Evolutionary conservation across 2,329 filamentous ascomycete species (phyloP).

Genomic region (Diaporthe capsici): DNA sequence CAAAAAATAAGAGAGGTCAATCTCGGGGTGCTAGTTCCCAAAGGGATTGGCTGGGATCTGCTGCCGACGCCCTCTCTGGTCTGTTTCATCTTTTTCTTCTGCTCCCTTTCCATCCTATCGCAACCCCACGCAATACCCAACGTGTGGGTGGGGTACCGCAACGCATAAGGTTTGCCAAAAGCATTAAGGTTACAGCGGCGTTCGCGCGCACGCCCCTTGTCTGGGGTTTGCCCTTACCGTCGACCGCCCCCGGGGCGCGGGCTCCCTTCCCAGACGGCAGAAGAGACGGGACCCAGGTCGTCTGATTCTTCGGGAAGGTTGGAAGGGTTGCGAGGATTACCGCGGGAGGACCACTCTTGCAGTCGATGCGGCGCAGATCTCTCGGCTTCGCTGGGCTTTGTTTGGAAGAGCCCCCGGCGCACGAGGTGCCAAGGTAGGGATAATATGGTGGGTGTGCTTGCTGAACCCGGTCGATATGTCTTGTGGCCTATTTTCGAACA

Average conservation of each 20-base stretch:
- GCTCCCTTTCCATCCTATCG: conserved; percentile 29
- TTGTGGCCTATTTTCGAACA: conserved; percentile 19
- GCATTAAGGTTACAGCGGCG: conserved; percentile 26
- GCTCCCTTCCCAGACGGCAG: conserved; percentile 25
- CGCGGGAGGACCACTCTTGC: conserved; percentile 20
- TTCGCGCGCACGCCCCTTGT: conserved; percentile 23
- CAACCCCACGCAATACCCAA: conserved; percentile 21
- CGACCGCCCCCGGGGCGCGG: conserved; percentile 4
- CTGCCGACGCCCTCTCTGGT: conserved; percentile 19
- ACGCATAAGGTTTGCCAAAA: conserved; percentile 20
- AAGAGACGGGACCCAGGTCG: conserved; percentile 1
- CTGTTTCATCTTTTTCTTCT: conserved; percentile 32
- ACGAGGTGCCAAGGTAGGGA: conserved; percentile 15
- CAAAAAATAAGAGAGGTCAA: conserved; percentile 1
- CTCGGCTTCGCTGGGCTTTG: conserved; percentile 5
- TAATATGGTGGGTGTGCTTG: background rate
- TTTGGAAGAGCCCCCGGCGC: conserved; percentile 23
- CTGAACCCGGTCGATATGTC: conserved; percentile 24
- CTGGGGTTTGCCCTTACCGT: conserved; percentile 23
- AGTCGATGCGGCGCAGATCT: conserved; percentile 28
- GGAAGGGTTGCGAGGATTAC: conserved; percentile 25
- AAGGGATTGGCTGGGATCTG: conserved; percentile 23
- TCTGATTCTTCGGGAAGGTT: conserved; percentile 32
- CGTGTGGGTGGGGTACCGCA: conserved; percentile 19
- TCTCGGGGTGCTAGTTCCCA: conserved; percentile 20